Evolutionary conservation across 2,329 filamentous ascomycete species (phyloP).

Genomic region (Chaetomiaceae sp.): DNA sequence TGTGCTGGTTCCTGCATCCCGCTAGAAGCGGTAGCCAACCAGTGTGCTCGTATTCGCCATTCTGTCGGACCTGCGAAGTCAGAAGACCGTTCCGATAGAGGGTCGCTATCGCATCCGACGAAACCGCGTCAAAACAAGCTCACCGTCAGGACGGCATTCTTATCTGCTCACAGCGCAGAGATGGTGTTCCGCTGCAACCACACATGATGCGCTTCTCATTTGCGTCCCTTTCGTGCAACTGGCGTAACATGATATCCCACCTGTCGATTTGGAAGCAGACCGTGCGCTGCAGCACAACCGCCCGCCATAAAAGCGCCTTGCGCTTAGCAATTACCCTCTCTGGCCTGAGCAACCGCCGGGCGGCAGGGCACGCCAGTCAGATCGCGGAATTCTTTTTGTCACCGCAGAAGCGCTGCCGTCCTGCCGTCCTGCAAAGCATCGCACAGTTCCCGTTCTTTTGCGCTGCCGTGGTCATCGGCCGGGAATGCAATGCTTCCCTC

Average conservation of each 20-base stretch:
- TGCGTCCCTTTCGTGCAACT: too few relatives aligned
- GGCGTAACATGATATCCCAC: not conserved
- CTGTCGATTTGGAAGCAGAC: conserved; percentile 4
- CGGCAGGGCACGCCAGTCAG: conserved; percentile 6
- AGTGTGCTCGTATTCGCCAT: conserved; percentile 6
- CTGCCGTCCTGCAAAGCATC: not conserved
- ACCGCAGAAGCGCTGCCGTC: not conserved
- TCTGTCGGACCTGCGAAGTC: not conserved
- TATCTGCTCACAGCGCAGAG: conserved; percentile 3
- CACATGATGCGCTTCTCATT: not conserved
- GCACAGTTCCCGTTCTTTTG: too few relatives aligned
- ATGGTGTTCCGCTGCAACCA: conserved; percentile 7
- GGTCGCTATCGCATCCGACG: not conserved
- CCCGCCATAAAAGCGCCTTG: not conserved
- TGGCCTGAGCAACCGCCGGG: conserved; percentile 6
- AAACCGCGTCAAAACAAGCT: not conserved
- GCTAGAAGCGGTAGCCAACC: conserved; percentile 12
- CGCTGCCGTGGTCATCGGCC: not conserved
- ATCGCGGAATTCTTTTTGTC: not conserved
- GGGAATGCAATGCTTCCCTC: not conserved
- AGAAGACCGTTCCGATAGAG: not conserved
- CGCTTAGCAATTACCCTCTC: conserved; percentile 4
- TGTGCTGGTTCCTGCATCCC: conserved; percentile 16
- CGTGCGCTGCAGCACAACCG: conserved; percentile 14
- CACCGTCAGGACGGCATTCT: not conserved